Conservation (phyloP, 495 filamentous ascomycete species). For the Lasiosphaeria hispida region DNA sequence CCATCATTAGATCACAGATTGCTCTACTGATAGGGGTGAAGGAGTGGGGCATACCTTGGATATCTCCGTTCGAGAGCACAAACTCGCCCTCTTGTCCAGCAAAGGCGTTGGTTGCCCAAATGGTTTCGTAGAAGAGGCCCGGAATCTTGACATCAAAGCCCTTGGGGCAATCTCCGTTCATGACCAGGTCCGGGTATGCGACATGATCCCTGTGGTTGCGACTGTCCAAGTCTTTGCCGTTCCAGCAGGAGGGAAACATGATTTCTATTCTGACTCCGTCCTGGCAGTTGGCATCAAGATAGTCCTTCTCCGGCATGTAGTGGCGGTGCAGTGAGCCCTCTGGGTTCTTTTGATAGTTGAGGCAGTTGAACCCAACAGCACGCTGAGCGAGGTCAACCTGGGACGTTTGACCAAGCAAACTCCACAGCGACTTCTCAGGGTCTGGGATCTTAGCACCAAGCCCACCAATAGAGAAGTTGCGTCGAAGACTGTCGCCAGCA, state of each 20-base stretch:
- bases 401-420: slow-evolving; percentile 49
- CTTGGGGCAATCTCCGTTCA: slow-evolving; percentile 71
- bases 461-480: slow-evolving; percentile 66
- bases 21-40: neutral
- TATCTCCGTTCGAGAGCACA: slow-evolving; percentile 80
- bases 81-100: slow-evolving; percentile 66
- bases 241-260: slow-evolving; percentile 92
- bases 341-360: slow-evolving; percentile 63
- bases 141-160: slow-evolving; percentile 68
- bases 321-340: slow-evolving; percentile 79
- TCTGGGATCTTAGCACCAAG: slow-evolving; percentile 52
- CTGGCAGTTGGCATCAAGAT: slow-evolving; percentile 68
- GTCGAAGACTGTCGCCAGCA: slow-evolving; percentile 65
- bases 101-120: slow-evolving; percentile 76
- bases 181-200: slow-evolving; percentile 72
- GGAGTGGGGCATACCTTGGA: slow-evolving; percentile 50
- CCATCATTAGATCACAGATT: neutral
- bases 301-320: slow-evolving; percentile 74
- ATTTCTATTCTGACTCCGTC: slow-evolving; percentile 80
- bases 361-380: slow-evolving; percentile 88
- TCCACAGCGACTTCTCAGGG: slow-evolving; percentile 71
- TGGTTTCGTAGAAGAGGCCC: slow-evolving; percentile 82
- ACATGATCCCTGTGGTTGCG: slow-evolving; percentile 68
- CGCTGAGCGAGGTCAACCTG: slow-evolving; percentile 73
- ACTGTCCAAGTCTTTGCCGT: slow-evolving; percentile 64